Base-by-base conservation (phyloP, 2,329 filamentous ascomycete species). In the Xylariaceae sp. region DNA sequence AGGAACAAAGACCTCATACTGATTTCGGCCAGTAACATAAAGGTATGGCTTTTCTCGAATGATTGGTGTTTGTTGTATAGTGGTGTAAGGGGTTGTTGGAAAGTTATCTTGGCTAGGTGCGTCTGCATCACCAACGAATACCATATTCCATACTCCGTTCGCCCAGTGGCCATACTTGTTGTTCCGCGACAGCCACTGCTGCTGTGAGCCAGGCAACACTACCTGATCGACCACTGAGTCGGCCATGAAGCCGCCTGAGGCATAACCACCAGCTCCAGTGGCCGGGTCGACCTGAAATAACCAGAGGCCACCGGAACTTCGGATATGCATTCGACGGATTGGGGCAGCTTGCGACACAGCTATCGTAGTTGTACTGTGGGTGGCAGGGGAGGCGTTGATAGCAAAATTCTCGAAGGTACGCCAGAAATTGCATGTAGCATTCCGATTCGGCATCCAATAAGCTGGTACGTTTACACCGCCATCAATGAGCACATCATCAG, bases 351-450 rank as follows among this genome's bases (percentile, higher is more conserved):
- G 71, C 3, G 71, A 73, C 6, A 73, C 68, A 3, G 71, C 71
- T 59, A 73, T 72, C 2, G 70, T 72, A 2, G 71, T 73, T 1
- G 71, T 72, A 23, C 67, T 63, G 45, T 72, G 69, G 14, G 70
- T 73, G 6, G 64, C 69, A 3, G 58, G 57, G 7, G 69, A 71
- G 4, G 71, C 71, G 28, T 69, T 68, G 36, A 73, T 63, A 16
- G 70, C 67, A 36, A 73, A 66, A 46, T 73, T 73, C 63, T 73
- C 71, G 16, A 68, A 70, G 3, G 69, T 62, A 14, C 71, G 63
- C 71, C 71, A 73, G 53, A 73, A 73, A 44, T 73, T 73, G 53
- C 71, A 72, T 4, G 71, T 73, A 14, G 71, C 71, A 37, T 73
- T 73, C n/a, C 68, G 66, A 45, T 68, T 66, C 11, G 71, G 69